Base-by-base conservation (phyloP, 768 basidiomycete species). In the Russula olivacea region DNA sequence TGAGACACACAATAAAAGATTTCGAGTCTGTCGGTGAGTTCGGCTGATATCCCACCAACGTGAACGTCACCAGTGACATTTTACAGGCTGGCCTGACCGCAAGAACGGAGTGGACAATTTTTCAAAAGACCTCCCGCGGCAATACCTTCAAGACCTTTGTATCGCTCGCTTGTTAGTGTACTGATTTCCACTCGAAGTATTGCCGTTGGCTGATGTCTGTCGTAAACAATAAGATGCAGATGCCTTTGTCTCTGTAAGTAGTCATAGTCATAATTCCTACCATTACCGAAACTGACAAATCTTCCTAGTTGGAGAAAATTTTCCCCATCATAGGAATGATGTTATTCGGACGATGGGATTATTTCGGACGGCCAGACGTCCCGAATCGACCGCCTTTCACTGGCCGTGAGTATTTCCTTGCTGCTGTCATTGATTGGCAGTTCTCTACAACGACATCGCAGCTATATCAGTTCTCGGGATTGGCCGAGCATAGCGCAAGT, bases 171-270 rank as follows among this genome's bases (percentile, higher is more conserved):
- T 64, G 63, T 64, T 11, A 38, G 58, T 55, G 4, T 28, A 34
- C 34, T 30, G 4, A 5, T 11, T 34, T 43, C n/a, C 32, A 41
- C 4, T 25, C 14, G 14, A 48, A 9, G 23, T 11, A 3, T 32
- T 38, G 32, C 8, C 8, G n/a, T 23, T n/a, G n/a, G n/a, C 53
- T 60, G 23, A 64, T 2, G 19, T 28, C 5, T 10, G 23, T 34
- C n/a, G 6, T 21, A 14, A 60, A 55, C 6, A 9, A 59, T 30
- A 49, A 64, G 63, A 50, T 64, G 23, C 11, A 50, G 58, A 50
- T 64, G 63, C 32, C 48, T 64, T 2, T 64, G 63, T n/a, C 54
- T 64, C 1, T 48, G 63, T 64, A 25, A 0, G 63, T 64, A 28
- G 15, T 51, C 8, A 5, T n/a, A 11, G 6, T 51, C 8, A 5